Conservation (phyloP, 2,329 filamentous ascomycete genomes). For the Exophiala phaeomuriformis region DNA sequence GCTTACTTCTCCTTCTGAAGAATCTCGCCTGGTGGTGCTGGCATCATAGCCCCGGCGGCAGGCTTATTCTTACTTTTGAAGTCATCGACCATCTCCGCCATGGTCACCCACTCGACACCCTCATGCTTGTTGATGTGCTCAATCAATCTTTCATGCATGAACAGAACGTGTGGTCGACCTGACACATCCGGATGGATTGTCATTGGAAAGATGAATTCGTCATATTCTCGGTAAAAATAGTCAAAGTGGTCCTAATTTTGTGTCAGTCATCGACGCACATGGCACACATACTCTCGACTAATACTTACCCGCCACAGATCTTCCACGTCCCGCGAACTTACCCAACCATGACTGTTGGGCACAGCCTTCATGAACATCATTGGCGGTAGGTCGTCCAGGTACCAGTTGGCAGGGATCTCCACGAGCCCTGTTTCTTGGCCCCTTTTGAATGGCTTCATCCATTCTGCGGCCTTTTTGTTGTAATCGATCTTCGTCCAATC, state of each 20-base stretch:
- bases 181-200: slow-evolving; percentile 69
- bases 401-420: no score
- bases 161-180: slow-evolving; percentile 61
- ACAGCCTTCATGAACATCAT: slow-evolving; percentile 40
- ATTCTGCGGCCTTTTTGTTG: no score
- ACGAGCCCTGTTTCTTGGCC: background rate
- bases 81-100: slow-evolving; percentile 64
- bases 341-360: no score
- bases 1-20: slow-evolving; percentile 2
- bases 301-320: background rate
- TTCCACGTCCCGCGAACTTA: no score
- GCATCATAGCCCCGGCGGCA: slow-evolving; percentile 54
- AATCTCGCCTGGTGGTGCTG: slow-evolving; percentile 36
- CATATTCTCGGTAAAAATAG: slow-evolving; percentile 68
- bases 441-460: background rate
- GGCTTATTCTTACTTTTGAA: slow-evolving; percentile 61
- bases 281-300: background rate
- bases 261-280: background rate
- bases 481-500: no score
- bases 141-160: slow-evolving; percentile 66
- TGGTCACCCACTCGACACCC: slow-evolving; percentile 43
- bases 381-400: background rate
- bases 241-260: slow-evolving; percentile 50
- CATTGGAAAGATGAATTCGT: slow-evolving; percentile 70
- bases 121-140: slow-evolving; percentile 60